A percentile compares a stretch with the other conserved stretches of the same genome.
Evolutionary conservation across 306 rosid species (phyloP).

Genomic region (Cucumis cinereus): DNA sequence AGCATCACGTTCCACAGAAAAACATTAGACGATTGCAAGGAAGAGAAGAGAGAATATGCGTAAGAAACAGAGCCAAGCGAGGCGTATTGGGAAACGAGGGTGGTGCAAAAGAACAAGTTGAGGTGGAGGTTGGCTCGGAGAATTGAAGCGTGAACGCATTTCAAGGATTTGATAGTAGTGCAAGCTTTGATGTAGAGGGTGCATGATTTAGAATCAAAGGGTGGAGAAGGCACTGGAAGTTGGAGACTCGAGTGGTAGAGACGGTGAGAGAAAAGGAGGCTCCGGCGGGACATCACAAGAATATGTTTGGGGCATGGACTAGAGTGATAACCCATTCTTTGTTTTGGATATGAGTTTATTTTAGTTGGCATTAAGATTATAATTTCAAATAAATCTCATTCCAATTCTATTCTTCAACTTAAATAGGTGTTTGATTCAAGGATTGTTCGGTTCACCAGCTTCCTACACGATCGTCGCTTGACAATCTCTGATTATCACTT

Average conservation of each 20-base stretch:
- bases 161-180: slow-evolving; percentile 17
- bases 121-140: slow-evolving; percentile 22
- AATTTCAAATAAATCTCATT: too few relatives aligned
- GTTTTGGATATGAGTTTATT: too few relatives aligned
- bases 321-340: too few relatives aligned
- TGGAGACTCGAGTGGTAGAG: not conserved
- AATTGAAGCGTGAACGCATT: slow-evolving; percentile 24
- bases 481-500: too few relatives aligned
- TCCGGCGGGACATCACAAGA: not conserved
- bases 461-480: too few relatives aligned
- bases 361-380: too few relatives aligned
- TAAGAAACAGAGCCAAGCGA: slow-evolving; percentile 22
- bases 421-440: too few relatives aligned
- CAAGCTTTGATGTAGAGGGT: slow-evolving; percentile 15
- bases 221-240: not conserved
- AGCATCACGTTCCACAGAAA: slow-evolving; percentile 34
- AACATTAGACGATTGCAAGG: slow-evolving; percentile 9
- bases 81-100: slow-evolving; percentile 24
- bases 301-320: too few relatives aligned
- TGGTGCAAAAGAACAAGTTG: slow-evolving; percentile 28
- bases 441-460: too few relatives aligned
- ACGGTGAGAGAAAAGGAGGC: not conserved
- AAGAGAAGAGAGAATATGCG: slow-evolving; percentile 25
- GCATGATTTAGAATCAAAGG: slow-evolving; percentile 9
- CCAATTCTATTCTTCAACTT: too few relatives aligned